A percentile compares a stretch with the other conserved stretches of the same genome.
phyloP scores from a whole-genome alignment of 1,139 yeast genomes.

The Debaryomyces fabryi region DNA sequence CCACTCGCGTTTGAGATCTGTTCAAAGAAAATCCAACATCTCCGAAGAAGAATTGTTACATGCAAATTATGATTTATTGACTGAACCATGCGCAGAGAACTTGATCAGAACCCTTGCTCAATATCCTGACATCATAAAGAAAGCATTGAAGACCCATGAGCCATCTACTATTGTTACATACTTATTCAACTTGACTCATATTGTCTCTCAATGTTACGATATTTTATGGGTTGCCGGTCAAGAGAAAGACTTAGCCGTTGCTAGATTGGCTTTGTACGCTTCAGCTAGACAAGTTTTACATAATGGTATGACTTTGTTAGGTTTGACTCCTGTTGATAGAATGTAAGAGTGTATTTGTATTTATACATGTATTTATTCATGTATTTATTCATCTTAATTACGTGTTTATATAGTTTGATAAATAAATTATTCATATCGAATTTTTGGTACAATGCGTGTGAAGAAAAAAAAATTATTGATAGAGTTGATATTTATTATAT shows the following conservation, averaged over 20 bases:
- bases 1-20: constrained; percentile 94
- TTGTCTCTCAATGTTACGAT: constrained; percentile 93
- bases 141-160: constrained; percentile 82
- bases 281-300: constrained; percentile 88
- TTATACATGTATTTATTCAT: not conserved
- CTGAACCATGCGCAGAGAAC: constrained; percentile 73
- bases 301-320: constrained; percentile 90
- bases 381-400: not conserved
- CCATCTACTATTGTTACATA: constrained; percentile 96
- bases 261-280: constrained; percentile 90
- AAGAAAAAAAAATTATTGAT: not conserved
- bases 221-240: constrained; percentile 98
- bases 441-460: constrained; percentile 1
- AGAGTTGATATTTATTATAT: not conserved
- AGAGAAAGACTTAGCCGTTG: constrained; percentile 80
- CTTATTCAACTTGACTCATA: constrained; percentile 87
- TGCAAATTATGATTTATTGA: constrained; percentile 74
- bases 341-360: constrained; percentile 56
- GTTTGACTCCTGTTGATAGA: constrained; percentile 97
- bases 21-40: constrained; percentile 77
- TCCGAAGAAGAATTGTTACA: constrained; percentile 48
- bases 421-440: not conserved
- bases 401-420: not conserved
- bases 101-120: constrained; percentile 81
- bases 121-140: constrained; percentile 88